Evolutionary conservation across 495 filamentous ascomycete genomes (phyloP).

Genomic region (Jackrogersella multiformis): DNA sequence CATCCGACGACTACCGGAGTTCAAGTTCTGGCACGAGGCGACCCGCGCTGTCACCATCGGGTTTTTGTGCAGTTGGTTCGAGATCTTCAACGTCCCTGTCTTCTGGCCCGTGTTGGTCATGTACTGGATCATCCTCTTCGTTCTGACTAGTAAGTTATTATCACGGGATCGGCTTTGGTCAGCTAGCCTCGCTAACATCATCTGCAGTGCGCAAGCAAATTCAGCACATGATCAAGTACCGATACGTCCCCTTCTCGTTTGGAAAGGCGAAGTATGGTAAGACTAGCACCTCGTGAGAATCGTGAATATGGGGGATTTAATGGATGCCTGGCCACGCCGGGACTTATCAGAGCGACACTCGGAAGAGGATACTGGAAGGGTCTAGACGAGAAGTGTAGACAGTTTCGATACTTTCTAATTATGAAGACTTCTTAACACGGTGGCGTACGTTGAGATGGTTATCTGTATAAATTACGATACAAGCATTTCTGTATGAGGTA

Average conservation of each 20-base stretch:
- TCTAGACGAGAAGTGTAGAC: conserved; percentile 26
- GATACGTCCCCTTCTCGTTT: conserved; percentile 94
- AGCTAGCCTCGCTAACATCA: conserved; percentile 38
- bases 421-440: conserved; percentile 18
- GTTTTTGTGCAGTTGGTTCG: conserved; percentile 91
- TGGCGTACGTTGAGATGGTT: conserved; percentile 14
- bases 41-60: conserved; percentile 86
- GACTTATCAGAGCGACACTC: conserved; percentile 1
- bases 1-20: conserved; percentile 93
- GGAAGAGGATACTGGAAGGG: conserved; percentile 9
- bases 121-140: conserved; percentile 97
- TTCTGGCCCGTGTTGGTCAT: conserved; percentile 99
- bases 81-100: conserved; percentile 93
- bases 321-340: neutral
- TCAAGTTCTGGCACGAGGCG: conserved; percentile 99
- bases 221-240: conserved; percentile 99
- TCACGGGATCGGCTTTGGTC: neutral
- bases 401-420: conserved; percentile 36
- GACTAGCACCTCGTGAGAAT: conserved; percentile 56
- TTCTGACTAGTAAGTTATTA: conserved; percentile 84
- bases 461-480: conserved; percentile 45
- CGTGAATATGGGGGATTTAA: neutral
- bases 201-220: conserved; percentile 92
- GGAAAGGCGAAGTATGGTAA: conserved; percentile 86
- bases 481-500: conserved; percentile 25